These are phyloP conservation scores for Glomus cerebriforme DNA, from an alignment of 192 early-diverging fungal species.

Conservation along the genomic window DNA sequence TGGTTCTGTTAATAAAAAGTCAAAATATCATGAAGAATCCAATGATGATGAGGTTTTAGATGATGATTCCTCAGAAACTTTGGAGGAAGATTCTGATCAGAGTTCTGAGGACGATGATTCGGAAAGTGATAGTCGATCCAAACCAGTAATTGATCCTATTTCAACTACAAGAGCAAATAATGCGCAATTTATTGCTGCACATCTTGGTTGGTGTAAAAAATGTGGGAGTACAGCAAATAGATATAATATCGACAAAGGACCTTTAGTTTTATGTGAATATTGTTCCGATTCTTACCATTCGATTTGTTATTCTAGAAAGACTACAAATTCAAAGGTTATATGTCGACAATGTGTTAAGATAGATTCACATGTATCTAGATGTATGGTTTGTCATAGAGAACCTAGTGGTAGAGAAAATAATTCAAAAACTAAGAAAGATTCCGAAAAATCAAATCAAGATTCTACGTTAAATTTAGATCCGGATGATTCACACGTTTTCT, in stretches of 20 bases:
- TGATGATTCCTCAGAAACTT: neutral
- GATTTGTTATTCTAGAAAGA: neutral
- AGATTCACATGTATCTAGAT: slow-evolving; percentile 16
- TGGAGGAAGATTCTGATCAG: neutral
- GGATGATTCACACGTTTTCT: slow-evolving; percentile 26
- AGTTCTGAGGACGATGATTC: neutral
- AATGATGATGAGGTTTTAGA: neutral
- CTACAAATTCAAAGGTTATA: neutral
- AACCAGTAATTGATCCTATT: neutral
- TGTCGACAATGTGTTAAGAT: neutral
- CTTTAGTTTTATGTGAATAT: slow-evolving; percentile 41
- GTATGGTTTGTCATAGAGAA: slow-evolving; percentile 20
- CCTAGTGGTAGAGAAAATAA: neutral
- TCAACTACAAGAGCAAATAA: neutral
- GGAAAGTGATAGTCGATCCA: neutral
- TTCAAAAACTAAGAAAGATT: neutral
- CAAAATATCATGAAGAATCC: neutral
- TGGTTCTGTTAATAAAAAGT: neutral
- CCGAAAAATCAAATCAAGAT: neutral
- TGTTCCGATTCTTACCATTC: slow-evolving; percentile 41
- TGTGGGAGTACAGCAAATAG: neutral
- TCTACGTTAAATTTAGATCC: neutral
- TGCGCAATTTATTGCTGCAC: slow-evolving; percentile 1
- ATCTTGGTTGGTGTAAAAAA: slow-evolving; percentile 8
- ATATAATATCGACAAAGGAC: neutral